Percentiles rank a stretch among this genome's conserved stretches.
phyloP scores from a whole-genome alignment of 768 basidiomycete species.

The Neoboletus subvelutipes region DNA sequence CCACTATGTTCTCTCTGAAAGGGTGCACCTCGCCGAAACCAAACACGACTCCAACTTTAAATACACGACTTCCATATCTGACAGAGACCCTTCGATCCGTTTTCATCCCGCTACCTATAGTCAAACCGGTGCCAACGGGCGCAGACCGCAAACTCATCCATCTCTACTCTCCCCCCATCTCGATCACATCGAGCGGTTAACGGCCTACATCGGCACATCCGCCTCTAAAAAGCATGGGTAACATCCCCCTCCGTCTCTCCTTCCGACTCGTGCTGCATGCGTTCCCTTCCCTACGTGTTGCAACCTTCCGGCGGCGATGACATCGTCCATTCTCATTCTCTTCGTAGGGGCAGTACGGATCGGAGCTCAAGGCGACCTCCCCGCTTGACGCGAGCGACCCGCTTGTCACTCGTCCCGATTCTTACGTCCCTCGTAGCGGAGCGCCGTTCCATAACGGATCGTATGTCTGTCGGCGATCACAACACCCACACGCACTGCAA shows the following conservation, averaged over 20 bases:
- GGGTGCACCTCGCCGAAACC: background rate
- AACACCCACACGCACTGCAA: slow-evolving; percentile 10
- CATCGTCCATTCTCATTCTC: background rate
- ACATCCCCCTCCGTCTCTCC: background rate
- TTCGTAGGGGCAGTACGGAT: background rate
- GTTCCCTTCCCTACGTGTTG: background rate
- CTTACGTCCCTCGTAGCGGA: slow-evolving; percentile 13
- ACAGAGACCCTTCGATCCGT: background rate
- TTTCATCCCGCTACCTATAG: slow-evolving; percentile 1
- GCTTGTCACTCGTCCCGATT: slow-evolving; percentile 2
- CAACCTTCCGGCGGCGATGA: background rate
- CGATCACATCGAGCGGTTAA: slow-evolving; percentile 4
- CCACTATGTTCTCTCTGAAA: background rate
- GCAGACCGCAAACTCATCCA: slow-evolving; percentile 9
- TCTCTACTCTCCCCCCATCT: background rate
- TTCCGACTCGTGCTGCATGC: background rate
- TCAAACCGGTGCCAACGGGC: slow-evolving; percentile 8
- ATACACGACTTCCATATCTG: slow-evolving; percentile 4
- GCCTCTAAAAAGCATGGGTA: slow-evolving; percentile 2
- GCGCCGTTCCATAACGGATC: background rate
- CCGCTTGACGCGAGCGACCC: slow-evolving; percentile 2
- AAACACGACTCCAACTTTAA: slow-evolving; percentile 2
- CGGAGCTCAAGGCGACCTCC: background rate
- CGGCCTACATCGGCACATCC: slow-evolving; percentile 4
- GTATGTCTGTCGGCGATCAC: slow-evolving; percentile 21